Evolutionary conservation across 1,284 basidiomycete species (phyloP).

Genomic region (Quambalaria eucalypti): DNA sequence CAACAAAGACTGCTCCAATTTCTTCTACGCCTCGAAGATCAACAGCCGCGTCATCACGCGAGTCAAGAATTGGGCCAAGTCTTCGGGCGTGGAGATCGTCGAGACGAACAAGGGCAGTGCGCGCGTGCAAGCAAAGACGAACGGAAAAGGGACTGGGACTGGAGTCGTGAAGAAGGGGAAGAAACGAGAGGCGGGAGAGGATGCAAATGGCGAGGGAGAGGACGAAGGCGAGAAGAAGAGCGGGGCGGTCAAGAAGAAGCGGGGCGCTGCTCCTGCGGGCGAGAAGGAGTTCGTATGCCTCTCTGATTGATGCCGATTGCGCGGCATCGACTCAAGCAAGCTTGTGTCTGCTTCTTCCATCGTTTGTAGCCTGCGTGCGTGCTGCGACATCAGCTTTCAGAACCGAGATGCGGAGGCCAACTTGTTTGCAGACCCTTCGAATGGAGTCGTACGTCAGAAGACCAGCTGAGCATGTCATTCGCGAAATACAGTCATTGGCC

Average conservation of each 20-base stretch:
- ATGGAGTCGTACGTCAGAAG: no score
- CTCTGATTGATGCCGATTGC: no score
- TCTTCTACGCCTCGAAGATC: background rate
- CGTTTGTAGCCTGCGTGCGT: no score
- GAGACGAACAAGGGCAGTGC: background rate
- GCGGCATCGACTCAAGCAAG: no score
- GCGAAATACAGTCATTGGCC: no score
- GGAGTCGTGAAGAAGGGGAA: background rate
- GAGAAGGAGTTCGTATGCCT: no score
- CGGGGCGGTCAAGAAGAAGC: background rate
- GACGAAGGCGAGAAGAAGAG: background rate
- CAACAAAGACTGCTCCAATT: background rate
- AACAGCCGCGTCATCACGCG: background rate
- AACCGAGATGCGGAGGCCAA: no score
- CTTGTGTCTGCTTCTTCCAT: no score
- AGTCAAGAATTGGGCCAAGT: background rate
- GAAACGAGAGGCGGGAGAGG: background rate
- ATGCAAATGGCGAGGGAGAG: background rate
- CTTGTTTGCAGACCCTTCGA: no score
- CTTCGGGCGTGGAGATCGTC: background rate
- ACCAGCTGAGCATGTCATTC: no score
- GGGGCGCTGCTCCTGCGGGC: no score
- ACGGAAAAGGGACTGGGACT: background rate
- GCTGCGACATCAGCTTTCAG: no score
- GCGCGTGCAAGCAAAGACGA: background rate